Evolutionary conservation across 768 basidiomycete species (phyloP).

Genomic region (Hygrophorus pudorinus): DNA sequence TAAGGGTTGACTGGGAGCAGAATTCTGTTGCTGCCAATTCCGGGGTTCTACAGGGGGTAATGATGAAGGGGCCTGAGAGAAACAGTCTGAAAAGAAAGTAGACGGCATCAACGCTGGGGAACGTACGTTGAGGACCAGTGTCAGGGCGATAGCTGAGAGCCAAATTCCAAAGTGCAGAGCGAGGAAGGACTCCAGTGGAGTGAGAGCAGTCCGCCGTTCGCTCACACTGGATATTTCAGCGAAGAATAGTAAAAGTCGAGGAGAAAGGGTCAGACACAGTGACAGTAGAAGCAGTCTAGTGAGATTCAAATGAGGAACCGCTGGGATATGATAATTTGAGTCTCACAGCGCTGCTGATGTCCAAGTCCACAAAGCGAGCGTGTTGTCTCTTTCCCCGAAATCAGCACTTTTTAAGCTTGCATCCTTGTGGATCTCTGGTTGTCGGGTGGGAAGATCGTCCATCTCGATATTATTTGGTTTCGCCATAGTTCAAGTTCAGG

Average conservation of each 20-base stretch:
- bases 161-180: constrained; percentile 56
- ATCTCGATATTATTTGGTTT: neutral
- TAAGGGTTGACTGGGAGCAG: constrained; percentile 44
- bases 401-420: no score
- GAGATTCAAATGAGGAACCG: neutral
- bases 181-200: constrained; percentile 62
- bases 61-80: constrained; percentile 34
- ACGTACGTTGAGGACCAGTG: constrained; percentile 51
- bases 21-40: constrained; percentile 8
- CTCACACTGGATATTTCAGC: constrained; percentile 30
- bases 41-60: constrained; percentile 23
- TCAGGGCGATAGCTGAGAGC: constrained; percentile 42
- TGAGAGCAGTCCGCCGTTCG: constrained; percentile 34
- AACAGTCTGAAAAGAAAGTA: constrained; percentile 4
- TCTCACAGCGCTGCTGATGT: constrained; percentile 22
- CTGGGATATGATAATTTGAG: neutral
- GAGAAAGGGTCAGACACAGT: constrained; percentile 36
- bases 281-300: constrained; percentile 16
- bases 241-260: constrained; percentile 60
- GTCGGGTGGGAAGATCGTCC: neutral
- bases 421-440: neutral
- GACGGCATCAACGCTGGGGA: constrained; percentile 5
- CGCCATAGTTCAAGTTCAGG: neutral
- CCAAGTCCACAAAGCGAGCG: constrained; percentile 24
- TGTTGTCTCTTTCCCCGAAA: no score